Conservation (phyloP, 805 yeast species). For the Pichia eremophila region DNA sequence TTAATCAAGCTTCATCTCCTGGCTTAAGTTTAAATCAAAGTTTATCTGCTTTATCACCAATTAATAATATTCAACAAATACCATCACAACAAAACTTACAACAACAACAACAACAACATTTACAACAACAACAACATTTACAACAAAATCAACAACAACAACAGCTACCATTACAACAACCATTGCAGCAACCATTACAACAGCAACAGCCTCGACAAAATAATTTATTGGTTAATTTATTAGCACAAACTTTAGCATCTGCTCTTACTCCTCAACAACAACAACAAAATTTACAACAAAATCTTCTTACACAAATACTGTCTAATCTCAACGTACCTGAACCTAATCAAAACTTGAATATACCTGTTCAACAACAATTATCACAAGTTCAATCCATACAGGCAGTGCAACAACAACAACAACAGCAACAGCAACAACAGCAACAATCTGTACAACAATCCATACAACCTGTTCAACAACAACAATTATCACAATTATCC, state of each 20-base stretch:
- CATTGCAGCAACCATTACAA: background rate
- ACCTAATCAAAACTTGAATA: too few species aligned
- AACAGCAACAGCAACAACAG: constrained; percentile 7
- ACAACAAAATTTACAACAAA: background rate
- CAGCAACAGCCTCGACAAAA: background rate
- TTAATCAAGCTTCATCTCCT: too few species aligned
- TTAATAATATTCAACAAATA: background rate
- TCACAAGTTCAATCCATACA: background rate
- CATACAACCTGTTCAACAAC: constrained; percentile 1
- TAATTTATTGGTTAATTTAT: background rate
- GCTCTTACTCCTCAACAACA: background rate
- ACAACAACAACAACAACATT: constrained; percentile 2
- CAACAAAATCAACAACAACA: background rate
- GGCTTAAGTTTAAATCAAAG: background rate
- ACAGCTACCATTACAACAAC: background rate
- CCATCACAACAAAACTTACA: too few species aligned
- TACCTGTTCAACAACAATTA: too few species aligned
- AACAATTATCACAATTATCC: background rate
- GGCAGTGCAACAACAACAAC: constrained; percentile 4
- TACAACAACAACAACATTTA: background rate
- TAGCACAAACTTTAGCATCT: background rate
- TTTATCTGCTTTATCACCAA: background rate
- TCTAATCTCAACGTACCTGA: background rate
- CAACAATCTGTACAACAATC: constrained; percentile 6
- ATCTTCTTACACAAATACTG: background rate